Percentiles rank a stretch among this genome's conserved stretches.
Conservation (phyloP, 2,329 filamentous ascomycete genomes). For the Stachybotrys chlorohalonatus region DNA sequence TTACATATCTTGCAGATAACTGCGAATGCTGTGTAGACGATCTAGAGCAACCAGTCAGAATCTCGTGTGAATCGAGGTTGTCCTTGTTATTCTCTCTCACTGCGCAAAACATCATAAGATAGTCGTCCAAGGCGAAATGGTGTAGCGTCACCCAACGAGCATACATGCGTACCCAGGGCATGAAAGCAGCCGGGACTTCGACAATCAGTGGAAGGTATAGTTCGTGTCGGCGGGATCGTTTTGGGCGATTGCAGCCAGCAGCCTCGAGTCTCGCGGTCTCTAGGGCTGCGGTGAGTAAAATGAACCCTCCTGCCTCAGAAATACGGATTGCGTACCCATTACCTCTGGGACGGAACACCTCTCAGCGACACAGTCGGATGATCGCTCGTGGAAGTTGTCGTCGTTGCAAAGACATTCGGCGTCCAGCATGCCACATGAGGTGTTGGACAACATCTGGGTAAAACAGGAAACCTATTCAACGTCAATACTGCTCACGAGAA, state of each 20-base stretch:
- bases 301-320: constrained; percentile 1
- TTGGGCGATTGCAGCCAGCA: constrained; percentile 20
- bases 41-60: constrained; percentile 3
- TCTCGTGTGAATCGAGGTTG: neutral
- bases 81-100: constrained; percentile 11
- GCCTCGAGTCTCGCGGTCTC: constrained; percentile 21
- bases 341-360: constrained; percentile 10
- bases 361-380: neutral
- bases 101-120: constrained; percentile 24
- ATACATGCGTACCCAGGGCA: constrained; percentile 26
- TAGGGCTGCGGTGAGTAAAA: neutral
- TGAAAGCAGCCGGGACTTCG: constrained; percentile 23
- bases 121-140: constrained; percentile 27
- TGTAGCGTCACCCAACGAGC: constrained; percentile 21
- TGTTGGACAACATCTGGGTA: neutral
- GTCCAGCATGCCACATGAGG: neutral
- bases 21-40: neutral
- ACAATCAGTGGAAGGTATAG: constrained; percentile 25
- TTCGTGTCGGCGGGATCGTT: constrained; percentile 18
- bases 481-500: neutral
- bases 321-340: constrained; percentile 7
- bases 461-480: neutral
- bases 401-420: neutral
- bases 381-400: neutral
- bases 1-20: neutral